phyloP scores from a whole-genome alignment of 352 stramenopile species.

The Globisporangium spiculum region DNA sequence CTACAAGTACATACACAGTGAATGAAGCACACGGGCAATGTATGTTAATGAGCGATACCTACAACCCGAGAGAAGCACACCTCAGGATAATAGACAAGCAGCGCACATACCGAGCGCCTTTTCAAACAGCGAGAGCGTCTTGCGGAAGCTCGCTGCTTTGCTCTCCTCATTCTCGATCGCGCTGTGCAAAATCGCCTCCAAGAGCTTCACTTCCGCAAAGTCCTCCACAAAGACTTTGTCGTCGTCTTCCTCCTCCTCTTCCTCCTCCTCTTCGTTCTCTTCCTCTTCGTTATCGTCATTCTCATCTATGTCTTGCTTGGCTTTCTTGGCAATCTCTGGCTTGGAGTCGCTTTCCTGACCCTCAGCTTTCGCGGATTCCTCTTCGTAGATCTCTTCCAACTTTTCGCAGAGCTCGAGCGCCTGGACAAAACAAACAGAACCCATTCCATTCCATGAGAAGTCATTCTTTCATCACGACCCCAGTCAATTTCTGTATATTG shows the following conservation, averaged over 20 bases:
- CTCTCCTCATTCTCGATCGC: conserved; percentile 33
- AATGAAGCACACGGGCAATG: not conserved
- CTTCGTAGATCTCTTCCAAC: conserved; percentile 41
- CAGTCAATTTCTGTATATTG: too few species aligned
- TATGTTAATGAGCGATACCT: conserved; percentile 1
- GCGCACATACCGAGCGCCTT: conserved; percentile 35
- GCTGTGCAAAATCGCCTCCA: conserved; percentile 63
- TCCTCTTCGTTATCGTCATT: conserved; percentile 6
- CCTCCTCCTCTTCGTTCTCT: conserved; percentile 23
- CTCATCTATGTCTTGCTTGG: conserved; percentile 4
- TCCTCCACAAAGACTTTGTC: conserved; percentile 45
- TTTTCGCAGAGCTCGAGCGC: conserved; percentile 27
- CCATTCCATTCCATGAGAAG: not conserved
- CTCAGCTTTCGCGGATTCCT: conserved; percentile 18
- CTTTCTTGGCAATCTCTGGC: not conserved
- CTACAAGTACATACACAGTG: conserved; percentile 17
- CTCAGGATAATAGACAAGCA: not conserved
- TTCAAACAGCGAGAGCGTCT: conserved; percentile 57
- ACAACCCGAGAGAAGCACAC: not conserved
- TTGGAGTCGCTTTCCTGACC: not conserved
- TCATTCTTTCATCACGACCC: not conserved
- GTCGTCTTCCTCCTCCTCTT: conserved; percentile 41
- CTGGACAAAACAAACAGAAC: conserved; percentile 1
- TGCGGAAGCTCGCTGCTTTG: conserved; percentile 30
- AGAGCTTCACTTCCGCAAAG: conserved; percentile 52